These are phyloP conservation scores for Iris macrosiphon DNA, from an alignment of 106 monocot genomes.

Conservation along the genomic window DNA sequence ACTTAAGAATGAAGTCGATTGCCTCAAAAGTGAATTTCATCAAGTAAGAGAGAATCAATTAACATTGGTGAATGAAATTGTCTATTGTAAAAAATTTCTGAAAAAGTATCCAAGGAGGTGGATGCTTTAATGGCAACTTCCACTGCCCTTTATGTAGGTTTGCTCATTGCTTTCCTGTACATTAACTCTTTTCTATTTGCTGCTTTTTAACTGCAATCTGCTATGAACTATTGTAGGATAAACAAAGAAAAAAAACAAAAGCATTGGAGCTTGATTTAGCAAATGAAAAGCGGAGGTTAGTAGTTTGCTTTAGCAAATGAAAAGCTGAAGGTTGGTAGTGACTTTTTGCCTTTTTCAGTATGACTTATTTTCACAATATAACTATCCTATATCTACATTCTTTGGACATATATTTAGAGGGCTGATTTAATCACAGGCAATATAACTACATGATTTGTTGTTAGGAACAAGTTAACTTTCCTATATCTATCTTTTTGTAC, in stretches of 20 bases:
- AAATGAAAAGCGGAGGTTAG: no score
- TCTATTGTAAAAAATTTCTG: constrained; percentile 1
- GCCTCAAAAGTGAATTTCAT: constrained; percentile 59
- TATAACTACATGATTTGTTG: not conserved
- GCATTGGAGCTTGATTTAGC: constrained; percentile 45
- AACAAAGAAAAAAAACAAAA: constrained; percentile 46
- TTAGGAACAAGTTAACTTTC: not conserved
- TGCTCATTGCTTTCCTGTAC: not conserved
- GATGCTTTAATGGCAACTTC: constrained; percentile 3
- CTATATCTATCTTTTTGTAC: not conserved
- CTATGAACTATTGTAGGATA: constrained; percentile 29
- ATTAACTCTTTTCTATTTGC: not conserved
- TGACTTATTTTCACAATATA: not conserved
- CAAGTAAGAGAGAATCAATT: constrained; percentile 61
- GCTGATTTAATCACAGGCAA: constrained; percentile 50
- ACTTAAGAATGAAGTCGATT: constrained; percentile 38
- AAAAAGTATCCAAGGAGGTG: constrained; percentile 7
- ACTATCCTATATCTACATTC: not conserved
- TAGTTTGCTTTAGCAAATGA: no score
- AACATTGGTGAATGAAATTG: constrained; percentile 33
- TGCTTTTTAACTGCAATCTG: not conserved
- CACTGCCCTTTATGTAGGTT: constrained; percentile 48
- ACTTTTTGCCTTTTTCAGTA: not conserved
- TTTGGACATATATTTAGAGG: constrained; percentile 29
- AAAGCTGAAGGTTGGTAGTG: constrained; percentile 54